Conservation (phyloP, 257 asterid species). For the Fraxinus cuspidata region DNA sequence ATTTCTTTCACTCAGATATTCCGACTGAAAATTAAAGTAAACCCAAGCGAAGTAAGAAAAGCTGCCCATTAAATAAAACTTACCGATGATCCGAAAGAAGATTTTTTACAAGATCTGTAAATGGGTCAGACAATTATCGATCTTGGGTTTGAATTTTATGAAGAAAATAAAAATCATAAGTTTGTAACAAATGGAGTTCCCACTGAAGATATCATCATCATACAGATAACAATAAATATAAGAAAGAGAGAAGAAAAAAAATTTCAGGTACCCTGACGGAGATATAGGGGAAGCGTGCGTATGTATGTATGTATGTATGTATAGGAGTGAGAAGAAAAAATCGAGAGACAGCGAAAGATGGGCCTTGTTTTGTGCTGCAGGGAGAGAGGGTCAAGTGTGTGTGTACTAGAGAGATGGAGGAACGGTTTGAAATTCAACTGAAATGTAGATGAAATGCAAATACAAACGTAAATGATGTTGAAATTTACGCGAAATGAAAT, state of each 20-base stretch:
- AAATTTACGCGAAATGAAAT: constrained; percentile 52
- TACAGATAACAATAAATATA: neutral
- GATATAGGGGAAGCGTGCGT: constrained; percentile 12
- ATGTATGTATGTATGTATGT: constrained; percentile 15
- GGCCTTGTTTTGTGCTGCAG: constrained; percentile 32
- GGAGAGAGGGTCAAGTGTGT: constrained; percentile 31
- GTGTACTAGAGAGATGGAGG: constrained; percentile 31
- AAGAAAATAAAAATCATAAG: constrained; percentile 10
- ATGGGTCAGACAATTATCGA: constrained; percentile 26
- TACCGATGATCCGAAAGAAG: constrained; percentile 32
- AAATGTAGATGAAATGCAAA: constrained; percentile 22
- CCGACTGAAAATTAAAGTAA: constrained; percentile 37
- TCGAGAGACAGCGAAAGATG: constrained; percentile 43
- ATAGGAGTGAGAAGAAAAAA: constrained; percentile 24
- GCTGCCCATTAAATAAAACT: constrained; percentile 9
- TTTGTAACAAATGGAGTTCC: constrained; percentile 8
- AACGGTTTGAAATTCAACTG: constrained; percentile 38
- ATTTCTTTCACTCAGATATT: neutral
- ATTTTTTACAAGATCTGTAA: constrained; percentile 40
- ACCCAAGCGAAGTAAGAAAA: constrained; percentile 28
- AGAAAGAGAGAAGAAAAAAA: neutral
- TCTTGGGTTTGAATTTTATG: constrained; percentile 27
- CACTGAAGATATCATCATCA: constrained; percentile 17
- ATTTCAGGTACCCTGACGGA: constrained; percentile 15
- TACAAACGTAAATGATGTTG: constrained; percentile 37